A percentile compares a stretch with the other conserved stretches of the same genome.
Conservation (phyloP, 148 eudicot species). For the Rhododendron kiyosumense region DNA sequence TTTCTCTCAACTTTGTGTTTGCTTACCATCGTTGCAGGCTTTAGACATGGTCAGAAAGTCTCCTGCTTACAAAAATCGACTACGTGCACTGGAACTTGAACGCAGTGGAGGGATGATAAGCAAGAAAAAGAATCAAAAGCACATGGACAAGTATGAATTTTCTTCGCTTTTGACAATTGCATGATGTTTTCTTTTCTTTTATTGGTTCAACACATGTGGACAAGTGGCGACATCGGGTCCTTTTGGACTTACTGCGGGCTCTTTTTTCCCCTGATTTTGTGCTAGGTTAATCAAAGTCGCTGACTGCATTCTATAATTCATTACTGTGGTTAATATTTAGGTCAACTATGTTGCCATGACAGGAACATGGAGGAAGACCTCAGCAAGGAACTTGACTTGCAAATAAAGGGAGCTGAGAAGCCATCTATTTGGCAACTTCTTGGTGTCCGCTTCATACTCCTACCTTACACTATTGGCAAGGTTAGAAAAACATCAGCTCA, state of each 20-base stretch:
- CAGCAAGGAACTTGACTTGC: constrained; percentile 91
- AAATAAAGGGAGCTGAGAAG: constrained; percentile 92
- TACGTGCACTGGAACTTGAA: constrained; percentile 80
- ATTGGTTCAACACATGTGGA: background rate
- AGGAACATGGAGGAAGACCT: constrained; percentile 75
- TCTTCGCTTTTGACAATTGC: background rate
- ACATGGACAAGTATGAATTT: constrained; percentile 55
- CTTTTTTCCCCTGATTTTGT: background rate
- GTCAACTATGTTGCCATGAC: constrained; percentile 14
- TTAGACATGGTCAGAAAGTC: constrained; percentile 90
- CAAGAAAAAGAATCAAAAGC: constrained; percentile 66
- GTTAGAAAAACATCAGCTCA: constrained; percentile 23
- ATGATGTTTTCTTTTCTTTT: background rate
- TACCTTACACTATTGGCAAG: constrained; percentile 84
- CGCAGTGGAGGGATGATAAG: constrained; percentile 78
- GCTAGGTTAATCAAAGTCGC: background rate
- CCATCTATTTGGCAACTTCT: constrained; percentile 85
- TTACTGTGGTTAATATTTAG: background rate
- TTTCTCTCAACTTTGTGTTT: background rate
- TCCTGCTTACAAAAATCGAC: constrained; percentile 87
- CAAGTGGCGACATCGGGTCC: background rate
- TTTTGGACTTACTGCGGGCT: background rate
- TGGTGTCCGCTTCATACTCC: constrained; percentile 64
- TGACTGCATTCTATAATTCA: background rate
- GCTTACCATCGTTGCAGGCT: constrained; percentile 44